Percentiles rank a stretch among this genome's conserved stretches.
These are phyloP conservation scores for Stentor roeselii DNA, from an alignment of 73 alveolate genomes.

Conservation along the genomic window DNA sequence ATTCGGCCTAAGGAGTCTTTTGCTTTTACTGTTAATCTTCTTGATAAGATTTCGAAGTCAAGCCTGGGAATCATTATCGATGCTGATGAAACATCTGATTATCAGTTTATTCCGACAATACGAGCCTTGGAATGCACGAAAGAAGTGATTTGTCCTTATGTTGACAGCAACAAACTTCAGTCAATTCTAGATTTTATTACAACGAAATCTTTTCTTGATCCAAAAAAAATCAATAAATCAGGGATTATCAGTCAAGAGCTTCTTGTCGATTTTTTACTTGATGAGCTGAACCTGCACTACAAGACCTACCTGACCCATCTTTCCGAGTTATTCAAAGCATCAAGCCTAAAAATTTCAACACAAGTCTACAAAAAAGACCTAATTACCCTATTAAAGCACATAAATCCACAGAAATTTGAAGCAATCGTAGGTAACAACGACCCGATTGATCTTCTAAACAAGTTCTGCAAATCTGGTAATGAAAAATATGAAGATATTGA, in stretches of 20 bases:
- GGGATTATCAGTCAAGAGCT: background rate
- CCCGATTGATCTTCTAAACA: too few relatives aligned
- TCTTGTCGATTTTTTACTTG: background rate
- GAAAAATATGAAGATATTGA: too few relatives aligned
- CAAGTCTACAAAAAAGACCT: background rate
- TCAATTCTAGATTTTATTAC: background rate
- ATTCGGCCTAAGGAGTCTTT: background rate
- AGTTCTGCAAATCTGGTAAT: too few relatives aligned
- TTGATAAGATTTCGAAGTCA: background rate
- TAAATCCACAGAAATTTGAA: too few relatives aligned
- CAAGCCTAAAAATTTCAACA: too few relatives aligned
- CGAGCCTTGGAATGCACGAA: constrained; percentile 9
- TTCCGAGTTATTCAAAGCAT: too few relatives aligned
- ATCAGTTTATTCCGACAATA: background rate
- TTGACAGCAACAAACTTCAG: background rate
- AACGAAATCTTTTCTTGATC: background rate
- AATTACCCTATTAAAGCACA: too few relatives aligned
- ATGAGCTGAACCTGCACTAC: too few relatives aligned
- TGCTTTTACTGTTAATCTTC: background rate
- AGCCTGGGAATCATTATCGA: background rate
- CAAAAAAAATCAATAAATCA: constrained; percentile 14
- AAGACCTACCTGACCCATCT: too few relatives aligned
- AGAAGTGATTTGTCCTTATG: background rate
- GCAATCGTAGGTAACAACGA: too few relatives aligned
- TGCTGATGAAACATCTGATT: constrained; percentile 13